Percentiles rank a stretch among this genome's conserved stretches.
Evolutionary conservation across 306 rosid genomes (phyloP).

Genomic region (Cucumis sativus): DNA sequence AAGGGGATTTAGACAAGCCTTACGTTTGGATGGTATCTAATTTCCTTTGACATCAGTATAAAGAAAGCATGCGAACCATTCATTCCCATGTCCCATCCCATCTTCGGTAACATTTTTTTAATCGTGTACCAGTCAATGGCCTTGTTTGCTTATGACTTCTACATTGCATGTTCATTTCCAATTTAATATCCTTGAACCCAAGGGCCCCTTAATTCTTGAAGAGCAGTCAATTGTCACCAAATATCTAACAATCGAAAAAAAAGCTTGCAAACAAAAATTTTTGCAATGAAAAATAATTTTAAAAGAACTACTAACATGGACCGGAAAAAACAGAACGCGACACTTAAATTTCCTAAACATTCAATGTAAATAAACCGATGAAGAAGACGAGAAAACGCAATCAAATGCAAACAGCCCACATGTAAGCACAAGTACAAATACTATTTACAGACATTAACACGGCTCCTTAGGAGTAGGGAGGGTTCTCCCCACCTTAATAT

Average conservation of each 20-base stretch:
- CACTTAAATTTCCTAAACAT: neutral
- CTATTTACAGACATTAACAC: neutral
- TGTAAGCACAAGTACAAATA: neutral
- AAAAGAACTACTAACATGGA: neutral
- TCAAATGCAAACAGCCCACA: neutral
- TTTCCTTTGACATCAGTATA: too few relatives aligned
- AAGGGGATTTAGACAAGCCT: too few relatives aligned
- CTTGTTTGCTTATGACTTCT: too few relatives aligned
- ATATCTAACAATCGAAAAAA: neutral
- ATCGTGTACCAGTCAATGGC: too few relatives aligned
- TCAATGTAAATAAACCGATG: neutral
- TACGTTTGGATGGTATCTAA: too few relatives aligned
- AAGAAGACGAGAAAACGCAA: neutral
- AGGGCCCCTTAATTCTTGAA: neutral
- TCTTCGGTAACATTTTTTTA: too few relatives aligned
- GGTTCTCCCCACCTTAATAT: neutral
- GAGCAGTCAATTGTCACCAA: neutral
- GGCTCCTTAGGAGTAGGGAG: neutral
- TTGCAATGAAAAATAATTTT: neutral
- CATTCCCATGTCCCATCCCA: too few relatives aligned
- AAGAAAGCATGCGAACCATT: too few relatives aligned
- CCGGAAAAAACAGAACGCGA: neutral
- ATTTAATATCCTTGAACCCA: too few relatives aligned
- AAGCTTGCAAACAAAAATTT: neutral
- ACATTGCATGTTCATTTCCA: too few relatives aligned